Percentiles rank a stretch among this genome's conserved stretches.
phyloP scores from a whole-genome alignment of 1,284 basidiomycete species.

The Sporisorium sorghi region DNA sequence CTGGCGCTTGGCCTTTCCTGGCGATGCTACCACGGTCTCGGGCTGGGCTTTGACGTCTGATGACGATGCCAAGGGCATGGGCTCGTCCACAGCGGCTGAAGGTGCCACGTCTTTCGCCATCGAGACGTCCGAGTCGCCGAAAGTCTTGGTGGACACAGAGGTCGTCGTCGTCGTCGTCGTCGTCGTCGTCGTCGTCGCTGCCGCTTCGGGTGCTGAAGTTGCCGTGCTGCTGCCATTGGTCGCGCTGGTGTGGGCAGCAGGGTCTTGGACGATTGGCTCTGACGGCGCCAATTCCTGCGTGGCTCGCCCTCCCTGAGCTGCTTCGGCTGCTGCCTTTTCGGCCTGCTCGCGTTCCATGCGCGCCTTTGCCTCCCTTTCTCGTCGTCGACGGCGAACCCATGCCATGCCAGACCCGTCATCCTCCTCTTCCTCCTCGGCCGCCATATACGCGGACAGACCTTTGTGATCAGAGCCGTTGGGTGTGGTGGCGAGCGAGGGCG shows the following conservation, averaged over 20 bases:
- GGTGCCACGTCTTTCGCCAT: background rate
- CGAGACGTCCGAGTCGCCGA: background rate
- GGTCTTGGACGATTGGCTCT: background rate
- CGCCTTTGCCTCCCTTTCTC: constrained; percentile 41
- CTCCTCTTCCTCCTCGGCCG: constrained; percentile 37
- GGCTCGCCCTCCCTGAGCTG: background rate
- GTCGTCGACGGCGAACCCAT: constrained; percentile 44
- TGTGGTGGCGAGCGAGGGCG: constrained; percentile 43
- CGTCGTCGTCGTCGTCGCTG: background rate
- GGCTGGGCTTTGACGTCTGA: background rate
- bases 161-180: background rate
- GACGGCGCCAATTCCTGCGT: background rate
- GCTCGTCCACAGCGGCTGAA: constrained; percentile 18
- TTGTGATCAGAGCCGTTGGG: constrained; percentile 40
- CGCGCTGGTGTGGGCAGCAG: background rate
- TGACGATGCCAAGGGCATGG: constrained; percentile 27
- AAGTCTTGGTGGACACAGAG: background rate
- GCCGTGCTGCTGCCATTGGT: background rate
- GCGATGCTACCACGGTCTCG: background rate
- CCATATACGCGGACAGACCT: constrained; percentile 35
- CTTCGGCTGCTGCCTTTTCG: constrained; percentile 16
- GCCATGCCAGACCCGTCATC: constrained; percentile 53
- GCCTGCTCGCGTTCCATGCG: constrained; percentile 33
- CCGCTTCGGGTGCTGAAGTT: background rate
- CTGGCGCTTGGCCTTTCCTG: constrained; percentile 5